phyloP scores from a whole-genome alignment of 345 rosid genomes.

The Nasturtium officinale region DNA sequence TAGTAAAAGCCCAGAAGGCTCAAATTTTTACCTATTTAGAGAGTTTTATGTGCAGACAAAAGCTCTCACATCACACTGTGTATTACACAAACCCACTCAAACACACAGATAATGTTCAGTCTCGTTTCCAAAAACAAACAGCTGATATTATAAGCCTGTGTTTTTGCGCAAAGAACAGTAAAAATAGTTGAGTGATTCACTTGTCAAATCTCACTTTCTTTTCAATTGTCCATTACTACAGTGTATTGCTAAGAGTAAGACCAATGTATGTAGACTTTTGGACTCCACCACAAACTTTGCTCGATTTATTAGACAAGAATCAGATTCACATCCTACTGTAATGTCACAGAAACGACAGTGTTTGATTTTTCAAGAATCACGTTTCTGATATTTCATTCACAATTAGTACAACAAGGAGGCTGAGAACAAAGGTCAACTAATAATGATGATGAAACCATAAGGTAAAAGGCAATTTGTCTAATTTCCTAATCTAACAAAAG shows the following conservation, averaged over 20 bases:
- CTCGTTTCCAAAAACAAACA: slow-evolving; percentile 32
- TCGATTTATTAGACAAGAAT: slow-evolving; percentile 29
- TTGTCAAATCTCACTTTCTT: slow-evolving; percentile 44
- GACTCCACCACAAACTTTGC: slow-evolving; percentile 37
- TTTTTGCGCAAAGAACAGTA: slow-evolving; percentile 13
- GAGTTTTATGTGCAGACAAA: slow-evolving; percentile 22
- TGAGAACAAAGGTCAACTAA: slow-evolving; percentile 1
- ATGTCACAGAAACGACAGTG: slow-evolving; percentile 35
- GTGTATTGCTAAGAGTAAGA: slow-evolving; percentile 5
- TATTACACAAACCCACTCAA: slow-evolving; percentile 34
- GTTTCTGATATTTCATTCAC: background rate
- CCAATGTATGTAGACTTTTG: slow-evolving; percentile 22
- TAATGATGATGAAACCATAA: slow-evolving; percentile 3
- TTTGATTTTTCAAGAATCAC: slow-evolving; percentile 20
- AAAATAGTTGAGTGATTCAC: slow-evolving; percentile 32
- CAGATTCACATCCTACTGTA: slow-evolving; percentile 36
- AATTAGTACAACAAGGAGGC: slow-evolving; percentile 5
- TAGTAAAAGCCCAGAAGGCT: slow-evolving; percentile 11
- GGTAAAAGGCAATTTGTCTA: slow-evolving; percentile 8
- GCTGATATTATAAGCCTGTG: slow-evolving; percentile 1
- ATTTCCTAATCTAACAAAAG: slow-evolving; percentile 18
- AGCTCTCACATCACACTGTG: slow-evolving; percentile 28
- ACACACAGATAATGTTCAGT: slow-evolving; percentile 34
- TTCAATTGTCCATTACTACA: slow-evolving; percentile 37
- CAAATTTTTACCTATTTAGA: background rate